Base-by-base conservation (phyloP, 345 rosid genomes). In the Pseudoturritis turrita region DNA sequence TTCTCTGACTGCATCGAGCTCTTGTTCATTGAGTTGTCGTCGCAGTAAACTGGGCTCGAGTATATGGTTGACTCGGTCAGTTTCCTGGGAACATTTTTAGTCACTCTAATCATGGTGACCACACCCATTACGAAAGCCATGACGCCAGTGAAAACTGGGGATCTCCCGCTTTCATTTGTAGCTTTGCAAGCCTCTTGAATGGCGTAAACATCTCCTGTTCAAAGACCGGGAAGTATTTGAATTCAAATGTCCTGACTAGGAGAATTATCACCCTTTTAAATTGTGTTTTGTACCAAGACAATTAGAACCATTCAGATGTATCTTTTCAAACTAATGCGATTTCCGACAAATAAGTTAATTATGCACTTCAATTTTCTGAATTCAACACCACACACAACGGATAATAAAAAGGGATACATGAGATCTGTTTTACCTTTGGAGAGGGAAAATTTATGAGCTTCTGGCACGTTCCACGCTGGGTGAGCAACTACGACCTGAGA, bases 121-220 rank as follows among this genome's bases (percentile, higher is more conserved):
- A 92, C 81, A 17, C 91, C 92, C 84, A 82, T 85, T 10, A 88
- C 86, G 25, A 92, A 70, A 44, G 92, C 82, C 96, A 89, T 84
- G 11, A 89, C 84, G 4, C 92, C 92, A 3, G 84, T 85, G 74
- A 88, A 76, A 61, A 89, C 49, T 33, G 82, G 94, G 33, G 87
- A 81, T 31, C 31, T 64, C 58, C 82, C 80, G 1, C 33, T 25
- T 46, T 81, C 84, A 10, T 62, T 84, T 29, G 87, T 50, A 62
- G 25, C 73, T 77, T 80, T 85, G 77, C 41, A 54, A 29, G 59
- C 65, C 51, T 78, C 75, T 23, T 77, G 55, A 71, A 71, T 53
- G 21, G 76, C 26, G 25, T 23, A 23, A 23, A 23, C 25, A 23
- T 23, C 25, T 23, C 25, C 25, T 23, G 25, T 23, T 23, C 25